phyloP scores from a whole-genome alignment of 148 eudicot species.

The Fallopia convolvulus region DNA sequence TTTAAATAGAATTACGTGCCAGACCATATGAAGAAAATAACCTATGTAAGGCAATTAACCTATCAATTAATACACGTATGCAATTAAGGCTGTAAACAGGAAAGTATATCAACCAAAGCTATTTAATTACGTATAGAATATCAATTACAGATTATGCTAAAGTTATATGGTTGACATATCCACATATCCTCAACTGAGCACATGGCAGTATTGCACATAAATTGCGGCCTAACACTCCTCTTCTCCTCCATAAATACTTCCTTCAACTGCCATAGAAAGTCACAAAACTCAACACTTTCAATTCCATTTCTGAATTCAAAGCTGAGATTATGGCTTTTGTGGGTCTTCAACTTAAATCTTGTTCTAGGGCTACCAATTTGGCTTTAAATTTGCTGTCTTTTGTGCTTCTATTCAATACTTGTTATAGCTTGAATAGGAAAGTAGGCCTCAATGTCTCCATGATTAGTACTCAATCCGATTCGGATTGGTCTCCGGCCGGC shows the following conservation, averaged over 20 bases:
- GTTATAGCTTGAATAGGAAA: background rate
- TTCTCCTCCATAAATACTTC: background rate
- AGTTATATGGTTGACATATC: background rate
- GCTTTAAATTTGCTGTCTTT: background rate
- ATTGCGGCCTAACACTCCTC: background rate
- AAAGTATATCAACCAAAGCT: too few species aligned
- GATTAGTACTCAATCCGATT: background rate
- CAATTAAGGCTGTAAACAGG: too few species aligned
- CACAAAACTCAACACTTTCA: background rate
- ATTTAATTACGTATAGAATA: too few species aligned
- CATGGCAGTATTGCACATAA: background rate
- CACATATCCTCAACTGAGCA: background rate
- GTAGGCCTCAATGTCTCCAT: background rate
- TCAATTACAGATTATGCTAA: too few species aligned
- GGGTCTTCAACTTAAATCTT: background rate
- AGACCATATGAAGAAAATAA: too few species aligned
- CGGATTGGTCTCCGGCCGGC: slow-evolving; percentile 37
- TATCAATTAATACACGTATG: too few species aligned
- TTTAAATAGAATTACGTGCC: too few species aligned
- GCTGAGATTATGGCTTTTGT: background rate
- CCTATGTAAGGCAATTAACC: too few species aligned
- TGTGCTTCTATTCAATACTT: background rate
- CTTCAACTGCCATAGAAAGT: background rate
- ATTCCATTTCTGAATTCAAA: background rate
- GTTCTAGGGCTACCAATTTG: background rate